These are phyloP conservation scores for Fusarium staphyleae DNA, from an alignment of 2,329 filamentous ascomycete genomes.

Conservation along the genomic window DNA sequence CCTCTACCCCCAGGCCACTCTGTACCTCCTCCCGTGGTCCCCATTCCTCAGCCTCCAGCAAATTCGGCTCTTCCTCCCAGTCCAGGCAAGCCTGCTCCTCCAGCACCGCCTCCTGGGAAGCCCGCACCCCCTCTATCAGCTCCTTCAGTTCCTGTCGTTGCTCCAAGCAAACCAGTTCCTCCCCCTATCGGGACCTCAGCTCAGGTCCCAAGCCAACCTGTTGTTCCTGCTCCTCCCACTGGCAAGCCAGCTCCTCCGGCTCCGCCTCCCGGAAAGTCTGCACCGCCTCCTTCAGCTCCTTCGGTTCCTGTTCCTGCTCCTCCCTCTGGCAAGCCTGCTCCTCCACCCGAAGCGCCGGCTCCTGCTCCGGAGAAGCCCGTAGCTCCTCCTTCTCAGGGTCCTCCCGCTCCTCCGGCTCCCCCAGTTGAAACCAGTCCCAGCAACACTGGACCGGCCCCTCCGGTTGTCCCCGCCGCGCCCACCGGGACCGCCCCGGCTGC, in stretches of 20 bases:
- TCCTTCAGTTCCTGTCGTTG: background rate
- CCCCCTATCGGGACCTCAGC: background rate
- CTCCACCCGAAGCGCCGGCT: too few relatives aligned
- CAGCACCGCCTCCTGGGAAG: background rate
- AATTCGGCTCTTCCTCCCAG: slow-evolving; percentile 6
- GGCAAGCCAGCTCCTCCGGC: background rate
- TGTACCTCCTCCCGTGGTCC: too few relatives aligned
- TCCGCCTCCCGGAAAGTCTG: background rate
- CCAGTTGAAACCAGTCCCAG: background rate
- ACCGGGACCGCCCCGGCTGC: slow-evolving; percentile 27
- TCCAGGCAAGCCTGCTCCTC: background rate
- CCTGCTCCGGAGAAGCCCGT: too few relatives aligned
- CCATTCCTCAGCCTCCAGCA: background rate
- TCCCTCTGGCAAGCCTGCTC: background rate
- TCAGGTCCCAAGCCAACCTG: background rate
- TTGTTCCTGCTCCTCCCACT: background rate
- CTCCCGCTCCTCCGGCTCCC: slow-evolving; percentile 10
- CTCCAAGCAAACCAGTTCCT: background rate
- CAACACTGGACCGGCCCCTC: background rate
- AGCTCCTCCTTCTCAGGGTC: background rate
- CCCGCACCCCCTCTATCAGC: background rate
- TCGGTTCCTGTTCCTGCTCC: too few relatives aligned
- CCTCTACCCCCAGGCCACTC: too few relatives aligned
- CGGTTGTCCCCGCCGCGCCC: slow-evolving; percentile 8
- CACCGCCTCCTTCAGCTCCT: too few relatives aligned